Evolutionary conservation across 2,329 filamentous ascomycete species (phyloP), one percentile per base, ranked within the genome.

Genomic region (Paracorniculantispora psalliotae): DNA sequence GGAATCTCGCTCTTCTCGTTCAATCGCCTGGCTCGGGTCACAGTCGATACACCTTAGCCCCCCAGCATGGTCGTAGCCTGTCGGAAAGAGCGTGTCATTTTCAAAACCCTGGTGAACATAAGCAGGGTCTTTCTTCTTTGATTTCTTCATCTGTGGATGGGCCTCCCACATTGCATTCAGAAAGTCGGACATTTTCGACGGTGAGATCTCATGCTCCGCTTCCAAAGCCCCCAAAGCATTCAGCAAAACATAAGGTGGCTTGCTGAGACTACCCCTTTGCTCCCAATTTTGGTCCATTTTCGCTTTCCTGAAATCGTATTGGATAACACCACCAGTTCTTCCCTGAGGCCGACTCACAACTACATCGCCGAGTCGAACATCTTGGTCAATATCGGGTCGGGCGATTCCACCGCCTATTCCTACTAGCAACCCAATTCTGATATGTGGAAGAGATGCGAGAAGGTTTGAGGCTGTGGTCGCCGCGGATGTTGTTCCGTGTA

Each of bases 301-400:
- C 0, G 59, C 59, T 26, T 68, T 70, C 0, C 59, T 61, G 1
- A 66, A 10, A 17, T 70, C 66, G n/a, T 67, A 68, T 17, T 71
- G 65, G 1, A 64, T 23, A 0, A 69, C 65, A 0, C 69, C 68
- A 0, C 66, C 61, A 0, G 7, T 63, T 0, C 21, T 56, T 2
- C 60, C 63, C 0, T 60, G 15, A 0, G 68, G 67, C 0, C 62
- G 52, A 37, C 68, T 67, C 0, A 71, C 64, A 0, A 69, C 65
- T 2, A 71, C 33, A 8, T 70, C 69, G 0, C 69, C 68, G 0
- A 71, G 63, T 0, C 67, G 65, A 10, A 70, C 62, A 9, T 70
- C 68, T 1, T 58, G 49, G 7, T 57, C 60, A 0, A 9, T 12
- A 1, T 39, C n/a, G n/a, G n/a, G 28, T 3, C 58, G 30, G 19